Percentiles rank a stretch among this genome's conserved stretches.
Conservation (phyloP, 139 green algal species). For the Chlorella sorokiniana region DNA sequence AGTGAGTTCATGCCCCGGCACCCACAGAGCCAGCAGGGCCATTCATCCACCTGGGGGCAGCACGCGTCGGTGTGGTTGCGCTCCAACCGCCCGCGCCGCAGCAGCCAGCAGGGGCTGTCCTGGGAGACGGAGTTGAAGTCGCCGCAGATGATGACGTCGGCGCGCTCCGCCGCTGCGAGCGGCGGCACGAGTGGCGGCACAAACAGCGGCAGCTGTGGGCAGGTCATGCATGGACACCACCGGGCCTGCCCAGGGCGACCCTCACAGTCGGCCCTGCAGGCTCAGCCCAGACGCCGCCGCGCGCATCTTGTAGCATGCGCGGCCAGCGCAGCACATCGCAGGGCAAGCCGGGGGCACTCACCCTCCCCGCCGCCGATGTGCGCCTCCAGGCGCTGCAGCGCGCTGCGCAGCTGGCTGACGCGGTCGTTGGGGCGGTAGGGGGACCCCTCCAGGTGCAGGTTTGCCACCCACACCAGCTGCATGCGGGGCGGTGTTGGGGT, state of each 20-base stretch:
- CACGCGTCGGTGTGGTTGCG: conserved; percentile 54
- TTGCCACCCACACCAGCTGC: conserved; percentile 56
- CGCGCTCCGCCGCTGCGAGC: conserved; percentile 1
- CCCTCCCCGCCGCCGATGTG: conserved; percentile 20
- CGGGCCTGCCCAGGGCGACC: too few relatives aligned
- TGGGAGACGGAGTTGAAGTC: conserved; percentile 56
- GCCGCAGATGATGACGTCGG: conserved; percentile 48
- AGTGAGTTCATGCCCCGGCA: neutral
- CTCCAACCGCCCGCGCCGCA: conserved; percentile 54
- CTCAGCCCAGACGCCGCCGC: neutral
- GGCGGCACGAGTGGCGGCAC: too few relatives aligned
- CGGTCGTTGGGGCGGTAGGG: conserved; percentile 61
- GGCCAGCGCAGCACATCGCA: too few relatives aligned
- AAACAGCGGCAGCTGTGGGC: neutral
- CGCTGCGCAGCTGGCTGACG: conserved; percentile 54
- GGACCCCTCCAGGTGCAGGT: conserved; percentile 66
- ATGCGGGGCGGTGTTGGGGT: neutral
- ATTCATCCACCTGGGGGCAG: conserved; percentile 42
- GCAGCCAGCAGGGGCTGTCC: conserved; percentile 50
- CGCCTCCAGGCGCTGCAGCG: conserved; percentile 53
- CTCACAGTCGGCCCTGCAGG: neutral
- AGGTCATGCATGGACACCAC: neutral
- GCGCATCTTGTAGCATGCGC: too few relatives aligned
- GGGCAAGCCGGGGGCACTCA: too few relatives aligned
- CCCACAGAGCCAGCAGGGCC: neutral